A percentile compares a stretch with the other conserved stretches of the same genome.
Conservation (phyloP, 495 filamentous ascomycete species). For the Aspergillus carlsbadensis region DNA sequence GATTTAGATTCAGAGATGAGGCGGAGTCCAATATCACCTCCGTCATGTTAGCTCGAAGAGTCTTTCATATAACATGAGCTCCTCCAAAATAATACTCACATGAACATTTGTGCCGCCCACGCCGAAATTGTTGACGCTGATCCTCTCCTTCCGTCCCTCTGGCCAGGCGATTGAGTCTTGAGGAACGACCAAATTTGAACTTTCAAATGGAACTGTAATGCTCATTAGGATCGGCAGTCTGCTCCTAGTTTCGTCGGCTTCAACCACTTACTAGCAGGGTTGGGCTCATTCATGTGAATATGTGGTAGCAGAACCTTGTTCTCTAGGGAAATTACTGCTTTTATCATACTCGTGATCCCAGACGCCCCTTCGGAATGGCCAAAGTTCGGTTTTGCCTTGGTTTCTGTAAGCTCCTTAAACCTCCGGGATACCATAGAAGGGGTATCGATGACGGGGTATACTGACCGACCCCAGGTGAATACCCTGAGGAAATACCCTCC, state of each 20-base stretch:
- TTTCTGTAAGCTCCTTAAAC: neutral
- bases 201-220: conserved; percentile 13
- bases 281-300: conserved; percentile 1
- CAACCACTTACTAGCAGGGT: neutral
- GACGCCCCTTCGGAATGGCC: conserved; percentile 55
- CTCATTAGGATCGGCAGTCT: neutral
- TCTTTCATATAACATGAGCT: neutral
- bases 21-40: conserved; percentile 1
- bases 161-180: conserved; percentile 28
- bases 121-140: conserved; percentile 34
- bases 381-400: conserved; percentile 46
- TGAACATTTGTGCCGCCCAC: conserved; percentile 34
- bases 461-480: conserved; percentile 21
- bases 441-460: too few species aligned
- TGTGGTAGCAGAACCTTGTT: conserved; percentile 52
- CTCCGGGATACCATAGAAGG: neutral
- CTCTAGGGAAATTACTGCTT: conserved; percentile 53
- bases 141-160: conserved; percentile 13
- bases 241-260: neutral
- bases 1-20: neutral
- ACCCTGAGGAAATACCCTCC: conserved; percentile 32
- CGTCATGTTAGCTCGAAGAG: neutral
- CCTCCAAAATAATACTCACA: neutral
- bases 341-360: conserved; percentile 57
- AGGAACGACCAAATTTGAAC: conserved; percentile 12